Conservation (phyloP, 257 asterid genomes). For the Fraxinus anomala region DNA sequence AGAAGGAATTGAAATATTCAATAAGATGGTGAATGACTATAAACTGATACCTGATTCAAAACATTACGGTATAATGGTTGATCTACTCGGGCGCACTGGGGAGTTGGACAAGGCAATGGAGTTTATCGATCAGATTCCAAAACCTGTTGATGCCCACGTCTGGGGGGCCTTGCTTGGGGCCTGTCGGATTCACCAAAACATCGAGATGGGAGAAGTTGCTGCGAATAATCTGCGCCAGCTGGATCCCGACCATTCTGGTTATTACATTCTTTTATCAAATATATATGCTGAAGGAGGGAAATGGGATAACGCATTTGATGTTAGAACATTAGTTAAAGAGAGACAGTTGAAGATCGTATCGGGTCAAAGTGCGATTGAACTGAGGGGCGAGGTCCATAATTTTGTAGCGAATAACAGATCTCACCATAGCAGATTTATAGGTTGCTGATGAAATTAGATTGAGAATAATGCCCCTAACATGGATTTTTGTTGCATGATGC, state of each 20-base stretch:
- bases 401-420: conserved; percentile 44
- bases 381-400: conserved; percentile 36
- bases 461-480: conserved; percentile 18
- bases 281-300: conserved; percentile 62
- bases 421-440: conserved; percentile 32
- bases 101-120: conserved; percentile 59
- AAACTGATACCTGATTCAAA: conserved; percentile 50
- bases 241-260: conserved; percentile 48
- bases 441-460: conserved; percentile 28
- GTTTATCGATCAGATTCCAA: conserved; percentile 44
- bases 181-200: conserved; percentile 52
- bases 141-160: conserved; percentile 41
- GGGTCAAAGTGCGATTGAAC: conserved; percentile 48
- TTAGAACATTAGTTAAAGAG: conserved; percentile 48
- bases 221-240: conserved; percentile 46
- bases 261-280: conserved; percentile 57
- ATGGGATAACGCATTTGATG: conserved; percentile 60
- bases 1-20: conserved; percentile 62
- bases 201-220: conserved; percentile 59
- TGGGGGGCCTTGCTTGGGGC: conserved; percentile 84
- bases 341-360: conserved; percentile 47
- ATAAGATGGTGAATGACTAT: conserved; percentile 57
- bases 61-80: conserved; percentile 67
- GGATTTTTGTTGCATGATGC: conserved; percentile 24
- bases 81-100: conserved; percentile 68